These are phyloP conservation scores for Sordaria brevicollis DNA, from an alignment of 495 filamentous ascomycete species.

Conservation along the genomic window DNA sequence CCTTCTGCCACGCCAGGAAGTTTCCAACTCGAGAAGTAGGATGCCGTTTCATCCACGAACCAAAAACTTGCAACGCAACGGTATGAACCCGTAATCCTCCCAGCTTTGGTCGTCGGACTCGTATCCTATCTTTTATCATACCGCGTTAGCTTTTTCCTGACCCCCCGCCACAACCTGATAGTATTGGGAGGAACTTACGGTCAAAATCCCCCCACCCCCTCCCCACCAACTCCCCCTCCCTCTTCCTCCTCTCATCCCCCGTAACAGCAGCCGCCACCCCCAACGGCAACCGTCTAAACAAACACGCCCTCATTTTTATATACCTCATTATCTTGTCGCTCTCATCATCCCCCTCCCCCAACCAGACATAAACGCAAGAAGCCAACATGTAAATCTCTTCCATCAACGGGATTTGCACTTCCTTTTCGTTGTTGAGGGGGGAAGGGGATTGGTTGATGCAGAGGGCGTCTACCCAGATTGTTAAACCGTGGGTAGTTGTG, in stretches of 20 bases:
- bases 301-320: neutral
- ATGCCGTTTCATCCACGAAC: neutral
- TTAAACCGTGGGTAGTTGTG: no score
- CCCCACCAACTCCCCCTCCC: neutral
- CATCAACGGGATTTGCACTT: constrained; percentile 24
- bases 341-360: constrained; percentile 10
- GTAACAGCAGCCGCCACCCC: neutral
- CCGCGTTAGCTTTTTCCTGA: neutral
- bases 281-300: neutral
- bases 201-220: neutral
- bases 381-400: constrained; percentile 23
- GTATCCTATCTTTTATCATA: neutral
- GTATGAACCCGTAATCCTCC: neutral
- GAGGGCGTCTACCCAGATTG: constrained; percentile 27
- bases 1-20: neutral
- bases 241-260: neutral
- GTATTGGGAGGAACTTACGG: no score
- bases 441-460: constrained; percentile 26
- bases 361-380: constrained; percentile 19
- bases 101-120: neutral
- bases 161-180: no score
- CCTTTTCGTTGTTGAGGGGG: constrained; percentile 16
- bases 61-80: neutral
- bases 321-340: constrained; percentile 2
- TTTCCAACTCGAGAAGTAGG: neutral